phyloP scores from a whole-genome alignment of 2,329 filamentous ascomycete genomes.

The Pseudogymnoascus sp. region DNA sequence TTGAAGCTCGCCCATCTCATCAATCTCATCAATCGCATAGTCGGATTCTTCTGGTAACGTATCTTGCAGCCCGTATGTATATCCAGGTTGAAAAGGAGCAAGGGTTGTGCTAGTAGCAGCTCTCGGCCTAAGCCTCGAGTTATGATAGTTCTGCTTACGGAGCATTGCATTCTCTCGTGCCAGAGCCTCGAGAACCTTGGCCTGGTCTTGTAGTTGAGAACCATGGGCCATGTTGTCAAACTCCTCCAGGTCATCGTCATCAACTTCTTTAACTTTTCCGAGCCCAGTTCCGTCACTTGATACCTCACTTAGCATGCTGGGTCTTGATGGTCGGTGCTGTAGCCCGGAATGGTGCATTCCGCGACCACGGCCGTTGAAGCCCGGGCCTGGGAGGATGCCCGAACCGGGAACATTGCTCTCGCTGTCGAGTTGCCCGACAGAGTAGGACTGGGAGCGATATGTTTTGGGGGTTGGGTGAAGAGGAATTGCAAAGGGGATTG shows the following conservation, averaged over 20 bases:
- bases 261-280: constrained; percentile 62
- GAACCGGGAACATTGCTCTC: constrained; percentile 36
- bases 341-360: constrained; percentile 55
- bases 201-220: constrained; percentile 46
- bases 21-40: constrained; percentile 64
- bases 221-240: constrained; percentile 44
- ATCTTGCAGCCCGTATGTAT: constrained; percentile 51
- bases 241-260: constrained; percentile 52
- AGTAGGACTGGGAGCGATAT: constrained; percentile 93
- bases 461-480: constrained; percentile 86
- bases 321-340: constrained; percentile 72
- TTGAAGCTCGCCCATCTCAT: constrained; percentile 48
- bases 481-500: constrained; percentile 81
- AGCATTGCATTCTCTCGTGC: constrained; percentile 55
- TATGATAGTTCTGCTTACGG: constrained; percentile 49
- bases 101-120: constrained; percentile 43
- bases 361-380: constrained; percentile 23
- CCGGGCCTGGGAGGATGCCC: constrained; percentile 16
- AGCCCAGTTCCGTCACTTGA: constrained; percentile 53
- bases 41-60: constrained; percentile 57
- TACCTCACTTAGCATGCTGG: constrained; percentile 68
- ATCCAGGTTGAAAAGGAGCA: constrained; percentile 41
- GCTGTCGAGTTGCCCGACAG: constrained; percentile 78
- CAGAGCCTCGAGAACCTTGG: constrained; percentile 55
- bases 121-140: constrained; percentile 46